phyloP scores from a whole-genome alignment of 2,329 filamentous ascomycete genomes.

The Trematosphaeria pertusa region DNA sequence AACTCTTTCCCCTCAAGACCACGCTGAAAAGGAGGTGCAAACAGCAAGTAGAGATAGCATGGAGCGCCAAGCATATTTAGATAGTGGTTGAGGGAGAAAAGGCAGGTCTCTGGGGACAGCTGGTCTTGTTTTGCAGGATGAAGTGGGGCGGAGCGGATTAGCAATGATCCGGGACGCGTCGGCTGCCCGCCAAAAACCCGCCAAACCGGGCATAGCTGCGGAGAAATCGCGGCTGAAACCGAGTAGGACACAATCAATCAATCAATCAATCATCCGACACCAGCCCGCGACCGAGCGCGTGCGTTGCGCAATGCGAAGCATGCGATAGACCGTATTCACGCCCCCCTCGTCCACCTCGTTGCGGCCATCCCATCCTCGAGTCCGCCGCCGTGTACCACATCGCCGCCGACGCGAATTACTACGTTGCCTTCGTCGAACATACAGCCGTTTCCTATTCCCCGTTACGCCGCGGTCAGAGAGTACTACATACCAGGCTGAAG shows the following conservation, averaged over 20 bases:
- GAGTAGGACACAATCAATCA: background rate
- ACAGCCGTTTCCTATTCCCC: too few species aligned
- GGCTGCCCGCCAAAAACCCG: conserved; percentile 4
- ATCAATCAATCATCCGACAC: conserved; percentile 9
- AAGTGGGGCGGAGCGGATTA: conserved; percentile 9
- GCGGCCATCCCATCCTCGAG: too few species aligned
- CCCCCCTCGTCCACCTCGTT: too few species aligned
- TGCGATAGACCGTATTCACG: too few species aligned
- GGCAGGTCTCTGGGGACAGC: conserved; percentile 5
- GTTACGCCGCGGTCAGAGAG: too few species aligned
- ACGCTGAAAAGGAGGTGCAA: conserved; percentile 3
- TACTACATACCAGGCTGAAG: too few species aligned
- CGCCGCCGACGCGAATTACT: too few species aligned
- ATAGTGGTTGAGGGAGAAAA: conserved; percentile 2
- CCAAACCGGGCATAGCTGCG: conserved; percentile 6
- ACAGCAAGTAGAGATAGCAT: conserved; percentile 1
- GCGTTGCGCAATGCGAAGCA: too few species aligned
- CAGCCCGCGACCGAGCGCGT: too few species aligned
- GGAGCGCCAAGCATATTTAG: conserved; percentile 4
- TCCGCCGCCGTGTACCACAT: too few species aligned
- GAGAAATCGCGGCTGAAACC: too few species aligned
- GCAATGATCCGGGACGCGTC: conserved; percentile 6
- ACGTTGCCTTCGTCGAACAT: too few species aligned
- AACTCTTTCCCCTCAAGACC: conserved; percentile 1
- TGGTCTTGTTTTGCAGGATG: conserved; percentile 7